Evolutionary conservation across 2,329 filamentous ascomycete species (phyloP), one percentile per base, ranked within the genome.

Genomic region (Curvularia sp.): DNA sequence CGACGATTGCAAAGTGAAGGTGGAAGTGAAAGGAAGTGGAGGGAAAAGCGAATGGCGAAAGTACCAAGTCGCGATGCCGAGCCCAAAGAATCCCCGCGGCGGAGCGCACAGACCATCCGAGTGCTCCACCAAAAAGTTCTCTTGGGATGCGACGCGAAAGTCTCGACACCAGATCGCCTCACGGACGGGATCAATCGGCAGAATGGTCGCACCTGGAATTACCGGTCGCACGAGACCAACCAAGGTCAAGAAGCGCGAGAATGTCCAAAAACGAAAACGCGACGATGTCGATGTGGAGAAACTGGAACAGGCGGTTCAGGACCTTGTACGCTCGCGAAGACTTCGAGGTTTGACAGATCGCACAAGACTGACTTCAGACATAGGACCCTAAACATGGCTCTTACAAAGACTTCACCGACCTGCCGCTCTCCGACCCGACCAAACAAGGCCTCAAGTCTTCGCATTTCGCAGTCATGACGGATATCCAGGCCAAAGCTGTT

Each of bases 401-500:
- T 15, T 81, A 84, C 68, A 88, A 87, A 64, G 85, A 85, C 63
- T 99, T 99, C 77, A 83, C 88, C 68, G 88, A 97, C 57, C 84
- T 99, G 0, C 95, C 95, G 15, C 84, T 99, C 55, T 98, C 93
- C 52, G 84, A 89, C 65, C 85, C 91, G 15, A 98, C 95, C 2
- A 81, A 86, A 32, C 84, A 85, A 19, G 95, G 95, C 51, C 86
- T 99, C 61, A 87, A 93, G 64, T 85, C 90, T 39, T 93, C 91
- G 12, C 93, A 98, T 77, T 99, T 94, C 81, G 91, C 93, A 72
- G 88, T 86, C 48, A 83, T 97, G 66, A 99, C 95, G 61, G 93
- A 97, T 65, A 91, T 99, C 69, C 95, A 99, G 80, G 85, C 89
- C 48, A 89, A 89, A 72, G 93, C 93, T n/a, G 89, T 99, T 59